phyloP scores from a whole-genome alignment of 148 eudicot species.

The Euryodendron excelsum region DNA sequence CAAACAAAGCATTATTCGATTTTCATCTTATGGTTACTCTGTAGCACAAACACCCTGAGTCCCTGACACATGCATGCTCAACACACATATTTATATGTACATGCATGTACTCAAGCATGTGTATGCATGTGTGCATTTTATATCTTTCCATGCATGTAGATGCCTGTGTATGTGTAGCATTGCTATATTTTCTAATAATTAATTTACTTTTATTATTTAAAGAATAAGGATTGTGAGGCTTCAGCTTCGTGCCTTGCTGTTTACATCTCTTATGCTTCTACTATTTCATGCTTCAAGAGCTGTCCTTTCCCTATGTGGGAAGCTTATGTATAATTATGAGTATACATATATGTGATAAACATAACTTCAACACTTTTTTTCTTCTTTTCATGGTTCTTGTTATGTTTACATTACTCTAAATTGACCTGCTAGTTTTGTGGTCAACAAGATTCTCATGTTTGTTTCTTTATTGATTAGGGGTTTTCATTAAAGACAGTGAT shows the following conservation, averaged over 20 bases:
- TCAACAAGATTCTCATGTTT: background rate
- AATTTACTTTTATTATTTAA: background rate
- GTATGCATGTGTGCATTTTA: background rate
- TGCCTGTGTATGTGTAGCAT: background rate
- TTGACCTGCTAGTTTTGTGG: background rate
- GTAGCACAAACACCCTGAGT: background rate
- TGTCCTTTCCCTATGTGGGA: background rate
- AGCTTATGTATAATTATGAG: background rate
- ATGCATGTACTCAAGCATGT: background rate
- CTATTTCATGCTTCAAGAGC: background rate
- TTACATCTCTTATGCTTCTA: background rate
- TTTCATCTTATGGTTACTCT: background rate
- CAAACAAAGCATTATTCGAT: background rate
- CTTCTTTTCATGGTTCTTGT: background rate
- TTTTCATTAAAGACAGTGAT: slow-evolving; percentile 46
- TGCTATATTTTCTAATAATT: background rate
- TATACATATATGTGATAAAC: background rate
- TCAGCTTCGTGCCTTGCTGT: background rate
- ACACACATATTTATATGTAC: background rate
- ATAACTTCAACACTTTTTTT: background rate
- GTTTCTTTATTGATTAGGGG: slow-evolving; percentile 37
- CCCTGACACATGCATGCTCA: no score
- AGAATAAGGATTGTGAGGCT: background rate
- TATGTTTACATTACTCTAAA: background rate
- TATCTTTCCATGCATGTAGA: background rate